Base-by-base conservation (phyloP, 129 eudicot genomes). In the Centella asiatica region DNA sequence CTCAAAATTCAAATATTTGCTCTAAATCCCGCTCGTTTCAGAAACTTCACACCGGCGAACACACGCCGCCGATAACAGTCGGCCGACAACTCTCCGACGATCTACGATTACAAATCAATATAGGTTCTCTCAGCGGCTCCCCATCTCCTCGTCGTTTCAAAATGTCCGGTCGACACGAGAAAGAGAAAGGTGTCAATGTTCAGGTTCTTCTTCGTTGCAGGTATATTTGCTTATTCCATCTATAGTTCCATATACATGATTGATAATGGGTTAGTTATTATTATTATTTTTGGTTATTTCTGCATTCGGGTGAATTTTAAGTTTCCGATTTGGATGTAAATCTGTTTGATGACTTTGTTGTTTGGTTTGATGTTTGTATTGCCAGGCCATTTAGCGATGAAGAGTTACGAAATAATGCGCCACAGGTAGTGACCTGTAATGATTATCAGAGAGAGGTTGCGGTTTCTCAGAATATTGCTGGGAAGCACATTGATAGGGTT, bases 201-300 rank as follows among this genome's bases (percentile, higher is more conserved):
- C 97, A 90, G 65, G 97, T 90, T 34, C 76, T 90, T 36, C 74
- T 90, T 45, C 95, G 97, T 34, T 90, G 97, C 85, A 86, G 97
- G 97, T 90, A 76, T 1, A 4, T 2, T 50, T 20, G n/a, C n/a
- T n/a, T n/a, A n/a, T n/a, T 4, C 28, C 26, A 20, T 20, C 24
- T 48, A 5, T n/a, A n/a, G 2, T 0, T 22, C 9, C 11, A 0
- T 5, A 44, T 1, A 13, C 2, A 45, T 7, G 19, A 49, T 34
- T 34, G 39, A 10, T 27, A 7, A 25, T 31, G 15, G 34, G 29
- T 23, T 8, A n/a, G 53, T 48, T 5, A 48, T 51, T 23, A 32
- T 51, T 13, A 4, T 23, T 10, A 2, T 20, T 28, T 23, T 26
- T n/a, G n/a, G 14, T n/a, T 32, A 33, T 17, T 22, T 54, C 14